Evolutionary conservation across 2,329 filamentous ascomycete genomes (phyloP).

Genomic region (Ophiocordyceps camponoti-saundersi): DNA sequence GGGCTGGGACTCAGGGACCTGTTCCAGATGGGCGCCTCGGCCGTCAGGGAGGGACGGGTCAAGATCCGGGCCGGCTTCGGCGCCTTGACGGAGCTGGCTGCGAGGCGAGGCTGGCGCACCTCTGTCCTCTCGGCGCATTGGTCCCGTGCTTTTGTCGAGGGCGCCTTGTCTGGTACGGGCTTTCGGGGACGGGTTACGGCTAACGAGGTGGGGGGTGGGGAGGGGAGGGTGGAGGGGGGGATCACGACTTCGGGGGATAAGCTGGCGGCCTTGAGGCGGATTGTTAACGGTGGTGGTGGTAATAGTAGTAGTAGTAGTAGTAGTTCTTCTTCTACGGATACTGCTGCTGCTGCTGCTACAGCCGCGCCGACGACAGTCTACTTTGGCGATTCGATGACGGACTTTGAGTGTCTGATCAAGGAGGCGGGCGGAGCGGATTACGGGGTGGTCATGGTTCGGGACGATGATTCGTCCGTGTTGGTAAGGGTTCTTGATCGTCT

Average conservation of each 20-base stretch:
- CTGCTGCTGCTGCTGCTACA: neutral
- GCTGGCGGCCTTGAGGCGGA: conserved; percentile 16
- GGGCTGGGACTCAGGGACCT: conserved; percentile 17
- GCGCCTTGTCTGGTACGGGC: conserved; percentile 18
- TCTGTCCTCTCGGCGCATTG: conserved; percentile 34
- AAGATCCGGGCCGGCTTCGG: conserved; percentile 22
- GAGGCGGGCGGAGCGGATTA: conserved; percentile 5
- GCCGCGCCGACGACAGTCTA: conserved; percentile 19
- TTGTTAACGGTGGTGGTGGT: neutral
- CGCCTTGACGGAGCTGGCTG: conserved; percentile 12
- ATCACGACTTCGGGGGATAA: conserved; percentile 28
- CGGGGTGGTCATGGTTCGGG: conserved; percentile 29
- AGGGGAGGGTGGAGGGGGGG: neutral
- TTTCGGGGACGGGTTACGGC: conserved; percentile 18
- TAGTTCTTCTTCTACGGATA: no score
- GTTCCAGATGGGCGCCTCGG: conserved; percentile 18
- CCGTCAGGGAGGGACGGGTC: conserved; percentile 16
- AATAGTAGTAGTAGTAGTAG: no score
- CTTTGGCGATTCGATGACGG: conserved; percentile 40
- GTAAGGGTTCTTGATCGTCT: conserved; percentile 20
- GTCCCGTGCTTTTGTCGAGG: conserved; percentile 29
- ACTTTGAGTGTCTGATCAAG: conserved; percentile 33
- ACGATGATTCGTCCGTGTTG: conserved; percentile 13
- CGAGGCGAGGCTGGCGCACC: conserved; percentile 17
- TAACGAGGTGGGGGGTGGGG: conserved; percentile 23